Base-by-base conservation (phyloP, 2,329 filamentous ascomycete genomes). In the Sporothrix mexicana region DNA sequence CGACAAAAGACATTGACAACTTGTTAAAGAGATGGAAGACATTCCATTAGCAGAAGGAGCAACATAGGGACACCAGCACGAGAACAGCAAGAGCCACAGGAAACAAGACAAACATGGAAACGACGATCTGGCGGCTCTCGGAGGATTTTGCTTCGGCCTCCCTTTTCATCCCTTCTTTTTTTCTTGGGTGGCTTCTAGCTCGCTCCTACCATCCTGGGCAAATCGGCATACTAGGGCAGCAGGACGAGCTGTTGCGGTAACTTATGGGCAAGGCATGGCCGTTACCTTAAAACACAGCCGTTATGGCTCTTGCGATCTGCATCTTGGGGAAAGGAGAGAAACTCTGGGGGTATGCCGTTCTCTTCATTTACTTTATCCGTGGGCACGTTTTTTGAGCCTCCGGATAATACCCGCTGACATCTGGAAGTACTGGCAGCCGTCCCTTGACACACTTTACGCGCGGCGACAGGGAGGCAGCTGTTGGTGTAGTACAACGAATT, bases 91-190 rank as follows among this genome's bases (percentile, higher is more conserved):
- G 25, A 7, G 9, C 23, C 25, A 7, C 25, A 6, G 8, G 25
- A 41, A 36, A 36, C 17, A 45, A 45, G 23, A 41, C 61, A 66
- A 47, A 47, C 61, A 13, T 15, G 61, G 20, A 66, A 47, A 12
- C 61, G 41, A 47, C 36, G 61, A 47, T 47, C 20, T 41, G 15
- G 41, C 41, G 15, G 61, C 61, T 66, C 61, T 66, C 61, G 41
- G 61, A 47, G n/a, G 41, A 66, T 25, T 25, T 25, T 25, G 23
- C n/a, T 25, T 45, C 20, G 41, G 61, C 61, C 41, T 66, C 61
- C 41, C n/a, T 25, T 36, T 66, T 47, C 41, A 20, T 45, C n/a
- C 61, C 41, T 64, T 66, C 61, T 64, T 64, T 41, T 45, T 25
- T 23, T 25, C 30, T 36, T 5, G 30, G 41, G 41, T 25, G 61